phyloP scores from a whole-genome alignment of 768 basidiomycete species.

The Pholiota molesta region DNA sequence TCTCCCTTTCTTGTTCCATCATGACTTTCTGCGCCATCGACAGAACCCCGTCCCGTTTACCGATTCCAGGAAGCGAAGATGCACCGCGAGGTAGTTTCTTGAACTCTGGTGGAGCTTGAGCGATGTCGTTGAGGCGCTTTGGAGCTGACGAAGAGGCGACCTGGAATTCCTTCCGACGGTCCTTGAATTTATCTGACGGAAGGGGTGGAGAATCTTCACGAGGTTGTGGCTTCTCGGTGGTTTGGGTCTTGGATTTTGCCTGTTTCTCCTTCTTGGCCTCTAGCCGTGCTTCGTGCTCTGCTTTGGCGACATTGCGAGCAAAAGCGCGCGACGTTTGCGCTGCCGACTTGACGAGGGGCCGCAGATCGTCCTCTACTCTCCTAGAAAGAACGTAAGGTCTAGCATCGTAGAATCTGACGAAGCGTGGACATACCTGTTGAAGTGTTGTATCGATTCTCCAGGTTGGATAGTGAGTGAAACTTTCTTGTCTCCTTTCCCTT shows the following conservation, averaged over 20 bases:
- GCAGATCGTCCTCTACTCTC: slow-evolving; percentile 75
- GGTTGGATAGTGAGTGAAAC: slow-evolving; percentile 51
- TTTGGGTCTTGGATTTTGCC: slow-evolving; percentile 19
- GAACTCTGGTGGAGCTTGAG: slow-evolving; percentile 66
- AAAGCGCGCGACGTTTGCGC: slow-evolving; percentile 58
- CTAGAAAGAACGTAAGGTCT: slow-evolving; percentile 36
- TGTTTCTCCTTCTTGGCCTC: slow-evolving; percentile 27
- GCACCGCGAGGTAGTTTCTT: slow-evolving; percentile 57
- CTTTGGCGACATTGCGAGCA: slow-evolving; percentile 46
- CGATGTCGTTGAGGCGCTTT: slow-evolving; percentile 72
- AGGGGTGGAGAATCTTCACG: slow-evolving; percentile 8
- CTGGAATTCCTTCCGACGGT: slow-evolving; percentile 51
- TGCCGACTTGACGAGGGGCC: slow-evolving; percentile 63
- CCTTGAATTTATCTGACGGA: slow-evolving; percentile 28
- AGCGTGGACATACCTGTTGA: slow-evolving; percentile 59
- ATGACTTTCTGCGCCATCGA: slow-evolving; percentile 77
- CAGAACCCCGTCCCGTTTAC: slow-evolving; percentile 46
- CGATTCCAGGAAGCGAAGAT: slow-evolving; percentile 13
- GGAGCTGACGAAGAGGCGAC: slow-evolving; percentile 55
- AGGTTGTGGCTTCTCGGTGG: slow-evolving; percentile 13
- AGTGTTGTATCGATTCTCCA: slow-evolving; percentile 75
- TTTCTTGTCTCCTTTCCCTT: slow-evolving; percentile 14
- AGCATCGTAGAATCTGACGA: not conserved
- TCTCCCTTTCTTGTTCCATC: slow-evolving; percentile 78
- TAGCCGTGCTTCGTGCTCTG: slow-evolving; percentile 35